Evolutionary conservation across 208 protist species (phyloP), one percentile per base, ranked within the genome.

Genomic region (Angomonas deanei): DNA sequence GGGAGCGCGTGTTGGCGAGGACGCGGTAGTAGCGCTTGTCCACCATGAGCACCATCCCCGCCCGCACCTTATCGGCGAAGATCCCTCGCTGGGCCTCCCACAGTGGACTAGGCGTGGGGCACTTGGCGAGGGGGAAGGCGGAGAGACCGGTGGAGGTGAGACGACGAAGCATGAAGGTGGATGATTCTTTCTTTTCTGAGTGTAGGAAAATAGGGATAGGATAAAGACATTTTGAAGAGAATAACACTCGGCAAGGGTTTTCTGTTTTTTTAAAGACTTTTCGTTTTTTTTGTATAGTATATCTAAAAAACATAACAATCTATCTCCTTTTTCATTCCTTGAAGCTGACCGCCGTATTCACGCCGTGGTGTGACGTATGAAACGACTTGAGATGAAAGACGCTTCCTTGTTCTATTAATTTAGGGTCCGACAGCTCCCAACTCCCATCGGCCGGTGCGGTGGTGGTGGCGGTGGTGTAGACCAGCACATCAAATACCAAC

Each of bases 401-500:
- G 55, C 81, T 82, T 31, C 88, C 90, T 33, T 97, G 92, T 8
- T 79, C 64, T 46, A 99, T 92, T 61, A 97, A 91, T 70, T 97
- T 95, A 26, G 98, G 93, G 58, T 97, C 96, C 33, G 82, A 94
- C 66, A 96, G 81, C 74, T 99, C 97, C 98, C 98, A 99, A 48
- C 80, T 72, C 5, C 42, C 42, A 15, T 75, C 61, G 3, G 85
- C 66, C 23, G 97, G 96, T 8, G 96, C 78, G 26, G 61, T 42
- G 26, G 82, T 76, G 49, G 92, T 76, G 13, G 78, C 83, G 21
- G 88, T 80, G 0, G 96, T 96, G 81, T 98, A 98, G 10, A 98
- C 79, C 2, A 98, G 76, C 24, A 98, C 47, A 67, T 98, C 97
- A 76, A 98, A 98, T 26, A 81, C 82, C 46, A 80, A 93, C 3